These are phyloP conservation scores for Pseudophaeomoniella oleicola DNA, from an alignment of 2,329 filamentous ascomycete genomes.

Conservation along the genomic window DNA sequence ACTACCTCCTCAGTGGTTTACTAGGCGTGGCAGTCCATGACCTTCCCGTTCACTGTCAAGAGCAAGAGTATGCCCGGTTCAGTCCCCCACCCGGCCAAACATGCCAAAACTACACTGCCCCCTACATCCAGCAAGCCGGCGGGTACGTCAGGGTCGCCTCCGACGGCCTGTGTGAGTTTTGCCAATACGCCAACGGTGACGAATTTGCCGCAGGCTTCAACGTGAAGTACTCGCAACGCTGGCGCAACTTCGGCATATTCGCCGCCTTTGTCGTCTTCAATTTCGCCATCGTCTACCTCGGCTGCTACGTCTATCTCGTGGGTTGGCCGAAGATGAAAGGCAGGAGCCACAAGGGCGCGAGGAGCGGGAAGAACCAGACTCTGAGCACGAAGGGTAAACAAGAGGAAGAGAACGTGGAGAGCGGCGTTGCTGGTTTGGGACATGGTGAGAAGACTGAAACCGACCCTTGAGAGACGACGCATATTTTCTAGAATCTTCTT, in stretches of 20 bases:
- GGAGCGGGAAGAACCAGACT: no score
- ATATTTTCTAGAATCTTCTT: no score
- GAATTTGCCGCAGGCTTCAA: constrained; percentile 29
- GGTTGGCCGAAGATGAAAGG: not conserved
- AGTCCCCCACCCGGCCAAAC: constrained; percentile 41
- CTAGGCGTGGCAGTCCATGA: constrained; percentile 41
- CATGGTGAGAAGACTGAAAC: no score
- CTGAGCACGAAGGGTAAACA: no score
- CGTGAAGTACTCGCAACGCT: constrained; percentile 46
- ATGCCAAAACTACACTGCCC: constrained; percentile 44
- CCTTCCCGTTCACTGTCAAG: constrained; percentile 39
- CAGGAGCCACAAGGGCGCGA: no score
- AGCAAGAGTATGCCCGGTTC: constrained; percentile 46
- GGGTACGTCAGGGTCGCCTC: constrained; percentile 46
- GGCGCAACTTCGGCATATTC: constrained; percentile 73
- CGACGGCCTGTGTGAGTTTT: constrained; percentile 41
- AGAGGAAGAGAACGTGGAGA: no score
- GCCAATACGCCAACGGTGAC: constrained; percentile 21
- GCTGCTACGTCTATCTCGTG: not conserved
- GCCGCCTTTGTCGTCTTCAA: constrained; percentile 64
- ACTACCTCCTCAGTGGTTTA: constrained; percentile 50
- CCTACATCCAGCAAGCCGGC: constrained; percentile 38
- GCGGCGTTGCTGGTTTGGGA: no score
- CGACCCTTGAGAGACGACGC: no score
- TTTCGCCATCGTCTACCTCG: not conserved